Evolutionary conservation across 2,329 filamentous ascomycete species (phyloP).

Genomic region (Bimuria novae-zelandiae): DNA sequence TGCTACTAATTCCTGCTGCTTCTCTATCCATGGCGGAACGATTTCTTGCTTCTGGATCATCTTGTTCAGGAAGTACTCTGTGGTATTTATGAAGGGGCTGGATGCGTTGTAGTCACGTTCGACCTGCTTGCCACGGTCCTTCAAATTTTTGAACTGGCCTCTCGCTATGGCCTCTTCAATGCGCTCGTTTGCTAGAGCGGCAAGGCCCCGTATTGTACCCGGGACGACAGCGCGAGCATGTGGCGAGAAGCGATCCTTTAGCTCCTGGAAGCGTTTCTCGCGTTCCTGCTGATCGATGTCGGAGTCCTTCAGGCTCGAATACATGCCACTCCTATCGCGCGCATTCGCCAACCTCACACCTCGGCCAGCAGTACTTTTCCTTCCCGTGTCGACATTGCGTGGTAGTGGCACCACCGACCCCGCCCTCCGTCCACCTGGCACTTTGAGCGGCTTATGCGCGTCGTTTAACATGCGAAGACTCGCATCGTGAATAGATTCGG

Average conservation of each 20-base stretch:
- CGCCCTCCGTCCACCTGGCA: constrained; percentile 23
- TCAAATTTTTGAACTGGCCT: constrained; percentile 86
- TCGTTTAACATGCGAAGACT: constrained; percentile 78
- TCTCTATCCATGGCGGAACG: constrained; percentile 97
- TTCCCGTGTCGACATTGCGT: constrained; percentile 38
- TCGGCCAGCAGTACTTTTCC: constrained; percentile 45
- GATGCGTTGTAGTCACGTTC: constrained; percentile 80
- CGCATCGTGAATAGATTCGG: constrained; percentile 73
- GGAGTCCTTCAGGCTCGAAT: constrained; percentile 58
- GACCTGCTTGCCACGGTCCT: constrained; percentile 69
- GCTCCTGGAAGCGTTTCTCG: constrained; percentile 70
- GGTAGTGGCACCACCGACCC: constrained; percentile 30
- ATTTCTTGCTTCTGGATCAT: constrained; percentile 97
- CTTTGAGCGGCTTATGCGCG: constrained; percentile 59
- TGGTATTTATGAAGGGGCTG: constrained; percentile 92
- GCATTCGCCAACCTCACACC: constrained; percentile 59
- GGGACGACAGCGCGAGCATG: constrained; percentile 75
- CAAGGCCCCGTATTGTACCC: constrained; percentile 75
- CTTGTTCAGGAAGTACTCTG: constrained; percentile 97
- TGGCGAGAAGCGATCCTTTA: constrained; percentile 80
- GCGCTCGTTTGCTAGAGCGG: constrained; percentile 82
- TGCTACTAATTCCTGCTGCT: constrained; percentile 85
- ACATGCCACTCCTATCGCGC: constrained; percentile 62
- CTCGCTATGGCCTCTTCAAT: constrained; percentile 94
- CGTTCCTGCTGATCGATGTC: constrained; percentile 71